These are phyloP conservation scores for Galerina sulciceps DNA, from an alignment of 768 basidiomycete species.

Conservation along the genomic window DNA sequence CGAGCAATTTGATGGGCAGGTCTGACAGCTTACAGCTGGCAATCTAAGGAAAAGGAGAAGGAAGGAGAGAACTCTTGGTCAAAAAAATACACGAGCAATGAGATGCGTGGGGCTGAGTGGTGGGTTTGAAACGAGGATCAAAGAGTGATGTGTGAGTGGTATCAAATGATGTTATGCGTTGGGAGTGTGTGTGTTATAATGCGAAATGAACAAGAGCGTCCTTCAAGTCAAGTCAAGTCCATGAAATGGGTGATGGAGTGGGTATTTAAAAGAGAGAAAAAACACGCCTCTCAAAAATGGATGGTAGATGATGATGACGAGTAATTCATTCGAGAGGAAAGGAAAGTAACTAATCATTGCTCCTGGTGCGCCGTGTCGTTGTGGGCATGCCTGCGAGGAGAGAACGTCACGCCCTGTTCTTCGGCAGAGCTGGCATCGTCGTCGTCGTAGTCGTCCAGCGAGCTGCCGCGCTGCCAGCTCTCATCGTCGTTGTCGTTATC, in stretches of 20 bases:
- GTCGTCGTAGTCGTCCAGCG: constrained; percentile 33
- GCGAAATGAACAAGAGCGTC: background rate
- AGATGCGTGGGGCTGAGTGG: background rate
- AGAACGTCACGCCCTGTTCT: constrained; percentile 34
- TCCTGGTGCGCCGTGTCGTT: constrained; percentile 5
- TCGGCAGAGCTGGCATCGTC: constrained; percentile 27
- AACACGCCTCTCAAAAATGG: background rate
- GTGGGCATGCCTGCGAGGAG: constrained; percentile 26
- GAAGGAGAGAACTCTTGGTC: background rate
- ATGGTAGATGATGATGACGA: too few relatives aligned
- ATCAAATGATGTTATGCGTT: background rate
- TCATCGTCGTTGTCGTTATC: constrained; percentile 27
- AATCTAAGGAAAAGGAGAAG: background rate
- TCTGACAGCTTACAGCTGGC: background rate
- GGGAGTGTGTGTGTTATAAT: background rate
- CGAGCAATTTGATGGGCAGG: background rate
- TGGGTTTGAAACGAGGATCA: too few relatives aligned
- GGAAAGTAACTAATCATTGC: background rate
- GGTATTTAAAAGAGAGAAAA: constrained; percentile 2
- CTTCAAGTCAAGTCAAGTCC: background rate
- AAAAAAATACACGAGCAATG: constrained; percentile 11
- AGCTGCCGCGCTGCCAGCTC: constrained; percentile 29
- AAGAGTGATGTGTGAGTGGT: background rate
- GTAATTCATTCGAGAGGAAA: too few relatives aligned
- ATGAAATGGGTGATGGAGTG: background rate